These are phyloP conservation scores for Alliaria petiolata DNA, from an alignment of 345 rosid genomes.

Conservation along the genomic window DNA sequence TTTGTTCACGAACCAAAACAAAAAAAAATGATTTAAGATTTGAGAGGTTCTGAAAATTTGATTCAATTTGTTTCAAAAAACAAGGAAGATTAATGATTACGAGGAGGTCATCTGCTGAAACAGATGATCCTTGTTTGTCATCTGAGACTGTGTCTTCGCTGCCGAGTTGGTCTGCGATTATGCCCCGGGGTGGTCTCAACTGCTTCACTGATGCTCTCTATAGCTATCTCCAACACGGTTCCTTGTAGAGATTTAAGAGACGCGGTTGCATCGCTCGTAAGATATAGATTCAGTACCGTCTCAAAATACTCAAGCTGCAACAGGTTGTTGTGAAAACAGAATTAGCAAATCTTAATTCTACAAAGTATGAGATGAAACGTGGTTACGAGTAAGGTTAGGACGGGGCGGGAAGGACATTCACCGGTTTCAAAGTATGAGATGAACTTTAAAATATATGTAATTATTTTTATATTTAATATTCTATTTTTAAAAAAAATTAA, in stretches of 20 bases:
- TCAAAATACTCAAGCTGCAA: conserved; percentile 96
- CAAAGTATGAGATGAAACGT: not conserved
- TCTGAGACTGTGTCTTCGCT: conserved; percentile 87
- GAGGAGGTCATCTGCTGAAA: conserved; percentile 90
- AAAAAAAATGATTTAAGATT: not conserved
- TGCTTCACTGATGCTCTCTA: conserved; percentile 63
- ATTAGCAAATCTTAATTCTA: not conserved
- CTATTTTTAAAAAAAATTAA: too few species aligned
- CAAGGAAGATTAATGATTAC: conserved; percentile 46
- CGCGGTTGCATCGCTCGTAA: conserved; percentile 76
- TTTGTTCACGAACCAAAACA: conserved; percentile 13
- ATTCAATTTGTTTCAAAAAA: not conserved
- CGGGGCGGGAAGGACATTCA: too few species aligned
- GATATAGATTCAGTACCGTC: conserved; percentile 72
- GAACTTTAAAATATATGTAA: too few species aligned
- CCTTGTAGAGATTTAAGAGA: conserved; percentile 86
- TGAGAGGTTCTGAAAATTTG: not conserved
- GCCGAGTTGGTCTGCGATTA: conserved; percentile 77
- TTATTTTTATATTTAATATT: too few species aligned
- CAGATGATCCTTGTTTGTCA: conserved; percentile 68
- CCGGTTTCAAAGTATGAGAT: too few species aligned
- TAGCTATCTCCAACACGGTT: conserved; percentile 76
- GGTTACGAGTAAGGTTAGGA: too few species aligned
- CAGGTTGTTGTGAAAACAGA: conserved; percentile 6
- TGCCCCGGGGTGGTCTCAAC: conserved; percentile 69